These are phyloP conservation scores for Globisporangium takayamanum DNA, from an alignment of 352 stramenopile genomes.

Conservation along the genomic window DNA sequence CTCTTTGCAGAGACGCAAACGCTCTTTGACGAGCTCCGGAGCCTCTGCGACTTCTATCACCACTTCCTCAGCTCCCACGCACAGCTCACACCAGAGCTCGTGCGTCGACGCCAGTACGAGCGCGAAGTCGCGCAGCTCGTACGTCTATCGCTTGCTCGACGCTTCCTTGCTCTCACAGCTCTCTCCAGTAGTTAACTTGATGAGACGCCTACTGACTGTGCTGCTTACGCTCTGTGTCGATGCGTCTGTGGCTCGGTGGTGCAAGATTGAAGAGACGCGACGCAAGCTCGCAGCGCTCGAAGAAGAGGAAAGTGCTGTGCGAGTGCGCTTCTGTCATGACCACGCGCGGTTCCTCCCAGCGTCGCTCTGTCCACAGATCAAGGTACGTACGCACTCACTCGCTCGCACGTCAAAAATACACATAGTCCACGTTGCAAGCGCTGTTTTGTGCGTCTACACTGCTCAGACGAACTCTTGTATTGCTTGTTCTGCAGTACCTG, in stretches of 20 bases:
- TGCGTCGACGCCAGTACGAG: slow-evolving; percentile 50
- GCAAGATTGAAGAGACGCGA: slow-evolving; percentile 50
- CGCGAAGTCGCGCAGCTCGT: slow-evolving; percentile 44
- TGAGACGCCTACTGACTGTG: neutral
- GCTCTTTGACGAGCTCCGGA: slow-evolving; percentile 72
- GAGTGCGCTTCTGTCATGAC: slow-evolving; percentile 43
- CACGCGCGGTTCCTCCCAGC: slow-evolving; percentile 64
- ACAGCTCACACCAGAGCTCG: slow-evolving; percentile 47
- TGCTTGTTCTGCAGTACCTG: slow-evolving; percentile 27
- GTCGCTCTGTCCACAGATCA: slow-evolving; percentile 66
- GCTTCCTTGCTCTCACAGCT: neutral
- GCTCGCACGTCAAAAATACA: no score
- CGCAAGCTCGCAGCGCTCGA: slow-evolving; percentile 40
- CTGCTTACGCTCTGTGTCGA: neutral
- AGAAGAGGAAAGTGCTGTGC: slow-evolving; percentile 37
- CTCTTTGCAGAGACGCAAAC: slow-evolving; percentile 60
- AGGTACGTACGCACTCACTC: slow-evolving; percentile 22
- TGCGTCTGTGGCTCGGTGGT: neutral
- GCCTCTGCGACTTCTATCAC: slow-evolving; percentile 77
- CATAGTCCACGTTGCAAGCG: no score
- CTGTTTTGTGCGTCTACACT: no score
- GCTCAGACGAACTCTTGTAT: neutral
- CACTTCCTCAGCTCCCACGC: slow-evolving; percentile 67
- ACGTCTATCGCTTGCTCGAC: neutral
- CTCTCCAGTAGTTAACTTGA: no score